phyloP scores from a whole-genome alignment of 2,329 filamentous ascomycete genomes.

The Purpureocillium takamizusanense region DNA sequence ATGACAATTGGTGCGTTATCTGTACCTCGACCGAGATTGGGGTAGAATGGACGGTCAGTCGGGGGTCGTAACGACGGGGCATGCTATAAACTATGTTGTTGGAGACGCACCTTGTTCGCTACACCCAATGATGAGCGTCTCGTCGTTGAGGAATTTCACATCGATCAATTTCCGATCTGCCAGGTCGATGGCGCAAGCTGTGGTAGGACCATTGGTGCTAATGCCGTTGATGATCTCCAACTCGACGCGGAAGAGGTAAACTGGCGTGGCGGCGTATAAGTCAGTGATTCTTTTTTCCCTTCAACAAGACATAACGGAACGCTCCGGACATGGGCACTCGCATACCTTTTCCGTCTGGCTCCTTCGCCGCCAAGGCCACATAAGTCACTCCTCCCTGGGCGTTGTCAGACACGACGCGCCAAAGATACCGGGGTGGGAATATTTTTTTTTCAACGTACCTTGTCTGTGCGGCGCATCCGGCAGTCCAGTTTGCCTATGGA shows the following conservation, averaged over 20 bases:
- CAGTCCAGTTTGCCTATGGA: conserved; percentile 46
- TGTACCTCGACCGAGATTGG: conserved; percentile 3
- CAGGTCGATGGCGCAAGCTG: conserved; percentile 32
- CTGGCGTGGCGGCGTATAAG: conserved; percentile 19
- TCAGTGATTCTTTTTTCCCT: too few relatives aligned
- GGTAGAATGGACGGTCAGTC: too few relatives aligned
- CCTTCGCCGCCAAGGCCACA: conserved; percentile 31
- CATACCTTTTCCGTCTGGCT: conserved; percentile 26
- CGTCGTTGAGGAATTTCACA: conserved; percentile 58
- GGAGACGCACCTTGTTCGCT: conserved; percentile 22
- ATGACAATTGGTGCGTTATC: conserved; percentile 18
- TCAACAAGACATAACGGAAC: too few relatives aligned
- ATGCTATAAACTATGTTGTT: too few relatives aligned
- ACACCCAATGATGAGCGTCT: conserved; percentile 51
- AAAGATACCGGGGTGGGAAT: too few relatives aligned
- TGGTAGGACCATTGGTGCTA: conserved; percentile 34
- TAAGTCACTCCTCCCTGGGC: conserved; percentile 28
- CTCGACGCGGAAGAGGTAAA: conserved; percentile 46
- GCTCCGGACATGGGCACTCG: neutral
- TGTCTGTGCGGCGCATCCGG: conserved; percentile 35
- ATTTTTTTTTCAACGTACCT: conserved; percentile 25
- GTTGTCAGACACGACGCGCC: too few relatives aligned
- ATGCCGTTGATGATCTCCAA: conserved; percentile 50
- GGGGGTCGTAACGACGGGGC: too few relatives aligned
- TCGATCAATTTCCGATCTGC: conserved; percentile 42